Percentiles rank a stretch among this genome's conserved stretches.
These are phyloP conservation scores for Salix arbutifolia DNA, from an alignment of 345 rosid genomes.

Conservation along the genomic window DNA sequence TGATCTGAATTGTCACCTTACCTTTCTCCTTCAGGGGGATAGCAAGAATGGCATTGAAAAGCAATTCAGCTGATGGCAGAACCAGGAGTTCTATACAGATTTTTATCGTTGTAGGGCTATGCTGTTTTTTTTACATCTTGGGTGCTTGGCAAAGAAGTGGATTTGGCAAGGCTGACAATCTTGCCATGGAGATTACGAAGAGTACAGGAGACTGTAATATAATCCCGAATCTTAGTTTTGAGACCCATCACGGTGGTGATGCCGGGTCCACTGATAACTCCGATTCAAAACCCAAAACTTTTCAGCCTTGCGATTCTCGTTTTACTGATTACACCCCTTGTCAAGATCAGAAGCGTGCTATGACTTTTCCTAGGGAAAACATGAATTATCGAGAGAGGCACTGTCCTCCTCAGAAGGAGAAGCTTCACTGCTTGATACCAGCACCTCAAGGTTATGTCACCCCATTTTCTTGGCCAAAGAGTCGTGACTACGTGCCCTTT, in stretches of 20 bases:
- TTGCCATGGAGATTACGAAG: conserved; percentile 78
- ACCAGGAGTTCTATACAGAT: conserved; percentile 85
- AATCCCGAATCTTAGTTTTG: conserved; percentile 66
- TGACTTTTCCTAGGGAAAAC: conserved; percentile 92
- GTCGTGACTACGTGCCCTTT: conserved; percentile 93
- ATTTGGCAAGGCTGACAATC: conserved; percentile 94
- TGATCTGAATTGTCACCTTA: background rate
- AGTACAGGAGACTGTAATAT: conserved; percentile 78
- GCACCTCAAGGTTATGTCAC: conserved; percentile 95
- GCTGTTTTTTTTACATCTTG: conserved; percentile 84
- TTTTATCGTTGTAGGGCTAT: conserved; percentile 70
- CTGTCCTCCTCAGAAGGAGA: conserved; percentile 69
- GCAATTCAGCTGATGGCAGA: conserved; percentile 65
- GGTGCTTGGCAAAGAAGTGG: conserved; percentile 99
- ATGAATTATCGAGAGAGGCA: conserved; percentile 95
- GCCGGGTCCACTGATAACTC: conserved; percentile 37
- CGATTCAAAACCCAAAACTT: conserved; percentile 46
- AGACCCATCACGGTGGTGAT: conserved; percentile 87
- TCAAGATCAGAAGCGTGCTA: conserved; percentile 92
- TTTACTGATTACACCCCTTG: conserved; percentile 94
- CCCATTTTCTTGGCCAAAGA: conserved; percentile 98
- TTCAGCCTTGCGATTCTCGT: conserved; percentile 59
- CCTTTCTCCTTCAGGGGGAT: conserved; percentile 4
- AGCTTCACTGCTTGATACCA: conserved; percentile 75
- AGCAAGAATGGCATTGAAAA: conserved; percentile 60